A percentile compares a stretch with the other conserved stretches of the same genome.
Evolutionary conservation across 805 yeast species (phyloP).

Genomic region (Brettanomyces sp.): DNA sequence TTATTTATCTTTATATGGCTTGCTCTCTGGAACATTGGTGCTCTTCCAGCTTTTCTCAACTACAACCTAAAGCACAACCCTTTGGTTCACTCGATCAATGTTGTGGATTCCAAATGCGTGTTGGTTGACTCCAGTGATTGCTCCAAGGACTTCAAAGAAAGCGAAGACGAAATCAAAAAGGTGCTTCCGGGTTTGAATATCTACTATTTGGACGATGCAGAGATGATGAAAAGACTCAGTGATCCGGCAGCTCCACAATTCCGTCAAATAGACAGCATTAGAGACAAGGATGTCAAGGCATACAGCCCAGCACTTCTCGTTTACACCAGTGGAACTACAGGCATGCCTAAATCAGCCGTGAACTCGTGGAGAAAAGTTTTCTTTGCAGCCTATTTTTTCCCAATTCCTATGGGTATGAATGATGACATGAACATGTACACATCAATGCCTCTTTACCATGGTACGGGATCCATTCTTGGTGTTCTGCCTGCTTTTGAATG

Average conservation of each 20-base stretch:
- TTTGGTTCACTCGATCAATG: slow-evolving; percentile 68
- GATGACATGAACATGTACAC: slow-evolving; percentile 57
- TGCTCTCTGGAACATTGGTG: slow-evolving; percentile 87
- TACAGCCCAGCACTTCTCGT: slow-evolving; percentile 62
- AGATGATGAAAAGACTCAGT: slow-evolving; percentile 6
- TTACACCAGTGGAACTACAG: slow-evolving; percentile 92
- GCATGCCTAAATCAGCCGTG: slow-evolving; percentile 87
- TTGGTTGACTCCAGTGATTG: slow-evolving; percentile 69
- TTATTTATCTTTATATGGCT: slow-evolving; percentile 73
- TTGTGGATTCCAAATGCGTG: slow-evolving; percentile 54
- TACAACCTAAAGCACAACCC: slow-evolving; percentile 69
- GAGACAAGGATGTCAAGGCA: slow-evolving; percentile 52
- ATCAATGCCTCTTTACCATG: slow-evolving; percentile 93
- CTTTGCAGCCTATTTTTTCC: slow-evolving; percentile 63
- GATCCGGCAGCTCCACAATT: slow-evolving; percentile 32
- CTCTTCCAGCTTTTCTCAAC: slow-evolving; percentile 78
- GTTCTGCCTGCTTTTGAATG: slow-evolving; percentile 47
- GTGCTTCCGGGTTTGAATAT: slow-evolving; percentile 23
- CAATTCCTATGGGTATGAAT: slow-evolving; percentile 55
- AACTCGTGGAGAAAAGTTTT: slow-evolving; percentile 84
- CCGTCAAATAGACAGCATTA: slow-evolving; percentile 44
- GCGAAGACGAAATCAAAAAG: slow-evolving; percentile 27
- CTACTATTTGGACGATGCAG: slow-evolving; percentile 12
- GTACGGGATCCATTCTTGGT: slow-evolving; percentile 86
- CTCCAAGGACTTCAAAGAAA: slow-evolving; percentile 33